A percentile compares a stretch with the other conserved stretches of the same genome.
Evolutionary conservation across 805 yeast species (phyloP).

Genomic region (Zygosaccharomyces gambellarensis): DNA sequence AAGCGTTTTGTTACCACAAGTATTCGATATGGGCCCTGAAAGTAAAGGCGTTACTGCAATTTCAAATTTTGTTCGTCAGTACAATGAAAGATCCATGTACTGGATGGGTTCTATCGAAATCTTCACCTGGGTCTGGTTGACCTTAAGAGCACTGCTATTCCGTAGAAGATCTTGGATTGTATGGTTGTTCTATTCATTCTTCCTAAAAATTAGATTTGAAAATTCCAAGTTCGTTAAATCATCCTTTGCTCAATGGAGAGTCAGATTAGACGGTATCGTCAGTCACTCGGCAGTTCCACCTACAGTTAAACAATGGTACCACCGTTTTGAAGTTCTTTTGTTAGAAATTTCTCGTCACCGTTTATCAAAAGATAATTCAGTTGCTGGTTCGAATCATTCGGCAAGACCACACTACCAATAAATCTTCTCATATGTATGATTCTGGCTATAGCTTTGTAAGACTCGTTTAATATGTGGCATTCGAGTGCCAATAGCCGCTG

Average conservation of each 20-base stretch:
- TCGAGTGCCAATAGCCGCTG: neutral
- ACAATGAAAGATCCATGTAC: constrained; percentile 56
- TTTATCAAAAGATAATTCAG: constrained; percentile 7
- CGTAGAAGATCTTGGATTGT: constrained; percentile 58
- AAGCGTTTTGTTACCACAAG: constrained; percentile 60
- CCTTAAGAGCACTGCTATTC: constrained; percentile 55
- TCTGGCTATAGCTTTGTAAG: no score
- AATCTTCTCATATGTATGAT: neutral
- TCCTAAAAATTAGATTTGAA: constrained; percentile 74
- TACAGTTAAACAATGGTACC: constrained; percentile 46
- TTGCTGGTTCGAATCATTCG: neutral
- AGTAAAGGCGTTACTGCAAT: constrained; percentile 27
- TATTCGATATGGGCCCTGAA: constrained; percentile 28
- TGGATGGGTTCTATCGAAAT: constrained; percentile 59
- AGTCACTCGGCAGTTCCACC: constrained; percentile 52
- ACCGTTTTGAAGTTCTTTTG: constrained; percentile 37
- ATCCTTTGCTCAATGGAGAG: constrained; percentile 64
- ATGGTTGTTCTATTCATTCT: constrained; percentile 49
- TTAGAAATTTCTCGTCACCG: constrained; percentile 11
- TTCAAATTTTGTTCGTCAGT: constrained; percentile 43
- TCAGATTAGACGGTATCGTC: constrained; percentile 54
- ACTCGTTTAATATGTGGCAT: neutral
- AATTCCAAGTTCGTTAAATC: constrained; percentile 67
- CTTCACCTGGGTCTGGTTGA: constrained; percentile 37
- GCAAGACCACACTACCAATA: constrained; percentile 1